These are phyloP conservation scores for Talaromyces sp. DNA, from an alignment of 2,329 filamentous ascomycete genomes.

Conservation along the genomic window DNA sequence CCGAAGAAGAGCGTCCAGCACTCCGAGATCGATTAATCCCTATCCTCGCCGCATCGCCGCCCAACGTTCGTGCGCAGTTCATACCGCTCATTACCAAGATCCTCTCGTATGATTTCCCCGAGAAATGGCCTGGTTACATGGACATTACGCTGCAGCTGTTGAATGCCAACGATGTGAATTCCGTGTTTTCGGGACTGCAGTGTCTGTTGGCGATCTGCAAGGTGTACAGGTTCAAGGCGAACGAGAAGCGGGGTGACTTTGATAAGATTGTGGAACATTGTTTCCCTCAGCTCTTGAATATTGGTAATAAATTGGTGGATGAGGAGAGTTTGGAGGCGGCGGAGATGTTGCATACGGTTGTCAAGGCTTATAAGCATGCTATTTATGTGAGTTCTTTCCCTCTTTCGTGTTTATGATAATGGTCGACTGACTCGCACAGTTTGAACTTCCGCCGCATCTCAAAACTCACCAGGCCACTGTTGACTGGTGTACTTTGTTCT, in stretches of 20 bases:
- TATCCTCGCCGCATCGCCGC: constrained; percentile 74
- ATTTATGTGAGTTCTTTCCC: constrained; percentile 70
- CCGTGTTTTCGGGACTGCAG: constrained; percentile 89
- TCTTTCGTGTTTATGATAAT: constrained; percentile 9
- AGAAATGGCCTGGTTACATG: constrained; percentile 91
- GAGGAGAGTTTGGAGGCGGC: constrained; percentile 92
- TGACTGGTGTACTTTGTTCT: constrained; percentile 93
- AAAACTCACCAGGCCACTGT: constrained; percentile 80
- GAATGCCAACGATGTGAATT: constrained; percentile 77
- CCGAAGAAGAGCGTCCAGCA: constrained; percentile 82
- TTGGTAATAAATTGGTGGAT: constrained; percentile 83
- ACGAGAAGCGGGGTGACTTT: constrained; percentile 78
- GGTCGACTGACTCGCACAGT: constrained; percentile 51
- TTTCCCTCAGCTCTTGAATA: constrained; percentile 81
- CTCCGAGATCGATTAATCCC: constrained; percentile 87
- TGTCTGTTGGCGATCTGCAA: constrained; percentile 92
- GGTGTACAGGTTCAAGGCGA: constrained; percentile 89
- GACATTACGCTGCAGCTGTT: constrained; percentile 87
- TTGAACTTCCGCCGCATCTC: constrained; percentile 77
- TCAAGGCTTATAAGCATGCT: constrained; percentile 98
- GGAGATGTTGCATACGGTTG: constrained; percentile 90
- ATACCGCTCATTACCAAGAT: constrained; percentile 94
- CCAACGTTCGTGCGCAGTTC: constrained; percentile 84
- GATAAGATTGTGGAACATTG: constrained; percentile 90
- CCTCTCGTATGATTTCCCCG: constrained; percentile 90